Conservation (phyloP, 768 basidiomycete species). For the Phallus indusiatus region DNA sequence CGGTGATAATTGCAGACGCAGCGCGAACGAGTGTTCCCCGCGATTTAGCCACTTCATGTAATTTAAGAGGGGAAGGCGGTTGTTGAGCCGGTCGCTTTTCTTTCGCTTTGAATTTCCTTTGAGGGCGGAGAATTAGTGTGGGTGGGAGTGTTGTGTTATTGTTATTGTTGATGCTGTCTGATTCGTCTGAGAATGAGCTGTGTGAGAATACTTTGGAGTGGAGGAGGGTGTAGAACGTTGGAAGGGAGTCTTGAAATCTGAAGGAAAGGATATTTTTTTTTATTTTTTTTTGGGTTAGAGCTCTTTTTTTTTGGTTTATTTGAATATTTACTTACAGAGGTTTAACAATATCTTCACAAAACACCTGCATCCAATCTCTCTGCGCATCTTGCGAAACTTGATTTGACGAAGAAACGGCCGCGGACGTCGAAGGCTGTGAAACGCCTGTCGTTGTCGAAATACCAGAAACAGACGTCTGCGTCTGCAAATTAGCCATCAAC, state of each 20-base stretch:
- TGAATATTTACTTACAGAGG: conserved; percentile 17
- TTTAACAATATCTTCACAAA: conserved; percentile 60
- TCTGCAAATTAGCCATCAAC: conserved; percentile 34
- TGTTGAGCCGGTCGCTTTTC: not conserved
- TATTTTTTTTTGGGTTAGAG: conserved; percentile 10
- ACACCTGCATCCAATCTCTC: conserved; percentile 66
- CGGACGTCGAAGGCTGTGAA: not conserved
- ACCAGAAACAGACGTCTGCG: not conserved
- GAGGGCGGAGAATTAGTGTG: not conserved
- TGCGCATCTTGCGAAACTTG: conserved; percentile 10
- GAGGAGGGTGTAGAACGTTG: conserved; percentile 47
- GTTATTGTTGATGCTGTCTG: no score
- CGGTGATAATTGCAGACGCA: not conserved
- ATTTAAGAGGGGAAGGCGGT: conserved; percentile 4
- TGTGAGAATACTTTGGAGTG: conserved; percentile 58
- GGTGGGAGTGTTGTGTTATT: not conserved
- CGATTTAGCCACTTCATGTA: conserved; percentile 3
- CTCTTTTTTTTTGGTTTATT: conserved; percentile 9
- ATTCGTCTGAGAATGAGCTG: conserved; percentile 49
- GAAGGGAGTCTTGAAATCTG: conserved; percentile 49
- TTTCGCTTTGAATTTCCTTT: not conserved
- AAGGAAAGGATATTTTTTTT: no score
- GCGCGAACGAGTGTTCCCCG: not conserved
- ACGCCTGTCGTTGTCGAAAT: no score
- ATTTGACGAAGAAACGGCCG: not conserved